Percentiles rank a stretch among this genome's conserved stretches.
Conservation (phyloP, 75 land plant genomes). For the Sequoia sempervirens region DNA sequence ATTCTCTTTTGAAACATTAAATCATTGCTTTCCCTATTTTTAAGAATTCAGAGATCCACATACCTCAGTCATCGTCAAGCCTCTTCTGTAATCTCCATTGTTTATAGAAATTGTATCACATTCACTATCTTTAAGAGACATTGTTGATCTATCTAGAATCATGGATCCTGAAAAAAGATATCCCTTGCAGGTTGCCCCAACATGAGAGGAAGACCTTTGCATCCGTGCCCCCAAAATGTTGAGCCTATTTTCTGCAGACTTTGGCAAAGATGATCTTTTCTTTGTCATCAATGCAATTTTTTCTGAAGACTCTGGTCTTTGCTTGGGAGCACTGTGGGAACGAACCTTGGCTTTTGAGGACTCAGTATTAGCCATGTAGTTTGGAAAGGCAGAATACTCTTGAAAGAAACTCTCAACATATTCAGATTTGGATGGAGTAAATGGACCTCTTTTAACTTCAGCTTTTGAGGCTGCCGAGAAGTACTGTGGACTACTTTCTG, state of each 20-base stretch:
- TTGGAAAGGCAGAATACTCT: conserved; percentile 60
- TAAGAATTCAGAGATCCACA: not conserved
- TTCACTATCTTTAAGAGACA: conserved; percentile 62
- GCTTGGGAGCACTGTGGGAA: conserved; percentile 88
- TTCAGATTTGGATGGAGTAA: conserved; percentile 20
- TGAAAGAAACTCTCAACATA: conserved; percentile 39
- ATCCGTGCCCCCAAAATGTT: conserved; percentile 36
- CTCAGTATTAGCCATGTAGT: conserved; percentile 93
- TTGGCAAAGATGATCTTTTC: conserved; percentile 33
- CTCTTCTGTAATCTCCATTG: conserved; percentile 47
- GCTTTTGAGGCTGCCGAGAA: conserved; percentile 32
- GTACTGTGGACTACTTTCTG: conserved; percentile 67
- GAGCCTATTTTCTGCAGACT: conserved; percentile 50
- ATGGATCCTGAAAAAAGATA: conserved; percentile 51
- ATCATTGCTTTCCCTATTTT: not conserved
- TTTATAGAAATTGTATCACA: conserved; percentile 60
- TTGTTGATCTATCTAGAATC: conserved; percentile 50
- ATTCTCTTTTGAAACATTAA: not conserved
- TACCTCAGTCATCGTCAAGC: conserved; percentile 26
- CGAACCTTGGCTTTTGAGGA: conserved; percentile 88
- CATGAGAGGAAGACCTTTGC: conserved; percentile 74
- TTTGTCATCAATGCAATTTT: not conserved
- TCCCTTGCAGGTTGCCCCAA: conserved; percentile 33
- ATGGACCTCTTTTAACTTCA: conserved; percentile 17
- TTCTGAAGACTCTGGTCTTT: conserved; percentile 64